Base-by-base conservation (phyloP, 1,284 basidiomycete species). In the Tylopilus sp. region DNA sequence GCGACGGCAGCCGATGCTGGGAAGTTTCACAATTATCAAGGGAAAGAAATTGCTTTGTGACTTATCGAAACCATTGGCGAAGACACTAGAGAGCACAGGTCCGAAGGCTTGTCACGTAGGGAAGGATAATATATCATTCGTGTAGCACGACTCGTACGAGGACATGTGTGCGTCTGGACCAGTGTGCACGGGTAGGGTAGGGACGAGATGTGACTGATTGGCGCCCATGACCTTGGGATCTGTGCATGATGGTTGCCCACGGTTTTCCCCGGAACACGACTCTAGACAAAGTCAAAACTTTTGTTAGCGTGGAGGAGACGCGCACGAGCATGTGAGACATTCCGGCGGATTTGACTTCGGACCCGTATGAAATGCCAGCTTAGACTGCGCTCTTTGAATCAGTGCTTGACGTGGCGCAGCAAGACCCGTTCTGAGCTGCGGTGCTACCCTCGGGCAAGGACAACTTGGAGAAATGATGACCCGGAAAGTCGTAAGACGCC, bases 181-280 rank as follows among this genome's bases (percentile, higher is more conserved):
- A 9, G 52, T 44, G 41, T 8, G n/a, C 44, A 47, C 8, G n/a
- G n/a, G n/a, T n/a, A n/a, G 51, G 12, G 18, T 26, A 26, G 62
- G 26, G 39, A 57, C 61, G 68, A 68, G 33, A 69, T n/a, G n/a
- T 53, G 62, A 62, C n/a, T 62, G 71, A 74, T 73, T 66, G 51
- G 61, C 70, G 73, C 65, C 39, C 8, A 24, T 32, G 41, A 32
- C 63, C 62, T n/a, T 64, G 70, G 54, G 73, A 72, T 39, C 33
- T 41, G 22, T 47, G 44, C 22, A 22, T 53, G 57, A 56, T 57
- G 33, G 41, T 39, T 56, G 19, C 49, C n/a, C 53, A 39, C 52
- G 58, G 36, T 52, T 55, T 53, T 24, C 26, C 32, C 68, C 57
- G 68, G 33, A 24, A 58, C 26, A 62, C n/a, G 47, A 19, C 64